Evolutionary conservation across 371 early-diverging fungal species (phyloP).

Genomic region (Dentiscutata heterogama): DNA sequence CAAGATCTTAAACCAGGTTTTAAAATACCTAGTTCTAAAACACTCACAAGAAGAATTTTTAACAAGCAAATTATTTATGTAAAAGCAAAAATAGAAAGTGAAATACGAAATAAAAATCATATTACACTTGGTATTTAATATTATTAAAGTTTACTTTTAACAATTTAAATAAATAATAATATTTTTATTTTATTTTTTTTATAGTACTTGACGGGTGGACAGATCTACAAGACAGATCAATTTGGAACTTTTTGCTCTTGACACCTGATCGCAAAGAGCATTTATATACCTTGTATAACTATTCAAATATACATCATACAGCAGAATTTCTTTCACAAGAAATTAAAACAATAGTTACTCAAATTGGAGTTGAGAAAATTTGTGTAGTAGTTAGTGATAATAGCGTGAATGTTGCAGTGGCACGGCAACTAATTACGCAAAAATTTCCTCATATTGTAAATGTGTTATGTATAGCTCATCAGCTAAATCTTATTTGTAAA

Average conservation of each 20-base stretch:
- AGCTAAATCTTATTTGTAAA: too few relatives aligned
- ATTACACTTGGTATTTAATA: too few relatives aligned
- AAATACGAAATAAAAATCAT: too few relatives aligned
- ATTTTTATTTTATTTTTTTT: too few relatives aligned
- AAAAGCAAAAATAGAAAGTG: too few relatives aligned
- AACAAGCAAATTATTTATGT: too few relatives aligned
- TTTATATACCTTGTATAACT: not conserved
- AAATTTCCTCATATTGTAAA: not conserved
- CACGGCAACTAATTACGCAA: not conserved
- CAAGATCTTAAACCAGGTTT: too few relatives aligned
- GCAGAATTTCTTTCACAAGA: not conserved
- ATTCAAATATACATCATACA: not conserved
- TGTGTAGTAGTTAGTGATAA: not conserved
- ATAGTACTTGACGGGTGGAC: not conserved
- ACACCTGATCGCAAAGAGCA: not conserved
- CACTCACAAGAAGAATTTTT: too few relatives aligned
- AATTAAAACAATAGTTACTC: not conserved
- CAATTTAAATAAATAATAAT: too few relatives aligned
- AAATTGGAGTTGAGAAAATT: conserved; percentile 1
- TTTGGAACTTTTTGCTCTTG: not conserved
- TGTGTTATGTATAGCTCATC: not conserved
- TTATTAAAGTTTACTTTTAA: too few relatives aligned
- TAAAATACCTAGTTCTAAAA: too few relatives aligned
- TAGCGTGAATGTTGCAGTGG: not conserved
- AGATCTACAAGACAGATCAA: not conserved